phyloP scores from a whole-genome alignment of 2,329 filamentous ascomycete genomes.

The Penicillium sp. region DNA sequence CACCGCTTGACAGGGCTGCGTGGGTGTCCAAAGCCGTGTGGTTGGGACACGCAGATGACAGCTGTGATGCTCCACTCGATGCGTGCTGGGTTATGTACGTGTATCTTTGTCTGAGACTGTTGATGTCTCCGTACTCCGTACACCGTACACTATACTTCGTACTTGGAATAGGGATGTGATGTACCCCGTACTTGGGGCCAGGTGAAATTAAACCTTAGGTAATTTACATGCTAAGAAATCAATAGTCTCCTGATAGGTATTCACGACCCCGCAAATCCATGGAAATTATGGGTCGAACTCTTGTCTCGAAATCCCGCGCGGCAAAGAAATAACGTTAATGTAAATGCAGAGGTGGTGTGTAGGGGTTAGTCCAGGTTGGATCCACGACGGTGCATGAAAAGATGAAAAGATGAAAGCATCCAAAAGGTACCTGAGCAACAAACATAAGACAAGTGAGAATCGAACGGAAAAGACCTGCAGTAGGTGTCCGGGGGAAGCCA shows the following conservation, averaged over 20 bases:
- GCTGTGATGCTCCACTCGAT: conserved; percentile 10
- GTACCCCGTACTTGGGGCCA: not conserved
- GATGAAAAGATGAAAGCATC: not conserved
- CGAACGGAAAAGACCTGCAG: conserved; percentile 21
- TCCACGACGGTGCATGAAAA: not conserved
- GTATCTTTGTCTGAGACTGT: too few species aligned
- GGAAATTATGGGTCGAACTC: conserved; percentile 3
- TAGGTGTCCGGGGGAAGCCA: conserved; percentile 16
- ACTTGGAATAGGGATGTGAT: not conserved
- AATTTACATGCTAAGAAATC: not conserved
- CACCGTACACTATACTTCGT: too few species aligned
- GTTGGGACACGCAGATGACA: conserved; percentile 9
- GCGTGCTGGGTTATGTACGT: not conserved
- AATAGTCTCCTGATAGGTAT: conserved; percentile 9
- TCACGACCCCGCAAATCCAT: conserved; percentile 13
- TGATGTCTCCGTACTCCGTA: too few species aligned
- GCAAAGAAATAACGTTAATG: conserved; percentile 10
- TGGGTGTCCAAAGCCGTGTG: conserved; percentile 20
- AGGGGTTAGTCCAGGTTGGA: conserved; percentile 3
- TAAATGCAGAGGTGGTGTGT: not conserved
- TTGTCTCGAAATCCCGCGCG: conserved; percentile 23
- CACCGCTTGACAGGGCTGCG: conserved; percentile 26
- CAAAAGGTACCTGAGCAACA: conserved; percentile 8
- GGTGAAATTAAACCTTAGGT: not conserved
- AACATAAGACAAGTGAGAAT: not conserved